Evolutionary conservation across 345 rosid species (phyloP), one percentile per base, ranked within the genome.

Genomic region (Erucastrum elatum): DNA sequence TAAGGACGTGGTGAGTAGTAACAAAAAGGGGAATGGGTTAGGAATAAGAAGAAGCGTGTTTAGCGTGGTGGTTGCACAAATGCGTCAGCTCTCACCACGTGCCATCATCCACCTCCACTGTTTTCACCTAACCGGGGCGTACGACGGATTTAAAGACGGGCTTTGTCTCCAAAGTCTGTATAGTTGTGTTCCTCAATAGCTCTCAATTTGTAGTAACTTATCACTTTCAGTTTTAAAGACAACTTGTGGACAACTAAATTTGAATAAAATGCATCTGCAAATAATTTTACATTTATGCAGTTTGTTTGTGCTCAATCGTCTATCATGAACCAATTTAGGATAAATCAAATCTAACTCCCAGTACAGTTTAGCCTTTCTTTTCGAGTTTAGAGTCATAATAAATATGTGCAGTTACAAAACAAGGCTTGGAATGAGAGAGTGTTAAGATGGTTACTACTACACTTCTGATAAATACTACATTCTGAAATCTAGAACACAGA

Each of bases 401-500:
- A 44, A 30, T 7, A 79, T 79, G 78, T 74, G 82, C 82, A 79
- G 55, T 62, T 25, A 46, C 59, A 56, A 77, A 41, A 78, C 10
- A 44, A 41, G 11, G 26, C 60, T 41, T 12, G 12, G 25, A 27
- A 46, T 8, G 30, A 78, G 68, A 39, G 26, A 39, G 26, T 63
- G 70, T 77, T 64, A 12, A n/a, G 59, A 35, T 7, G 53, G 10
- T 13, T 13, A 46, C 62, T 53, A 68, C 33, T 73, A 79, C 51
- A 74, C 29, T 49, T 63, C 10, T 58, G 21, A 21, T 21, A 29
- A 17, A 60, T 2, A 62, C 77, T 81, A 94, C 96, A 96, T 89
- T 85, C 94, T 90, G 77, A 91, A 96, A 78, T 96, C 98, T 60
- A 96, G 75, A 75, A 93, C 94, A 65, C 96, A 91, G 0, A 91